Base-by-base conservation (phyloP, 345 rosid species). In the Eucalyptus erythrocorys region DNA sequence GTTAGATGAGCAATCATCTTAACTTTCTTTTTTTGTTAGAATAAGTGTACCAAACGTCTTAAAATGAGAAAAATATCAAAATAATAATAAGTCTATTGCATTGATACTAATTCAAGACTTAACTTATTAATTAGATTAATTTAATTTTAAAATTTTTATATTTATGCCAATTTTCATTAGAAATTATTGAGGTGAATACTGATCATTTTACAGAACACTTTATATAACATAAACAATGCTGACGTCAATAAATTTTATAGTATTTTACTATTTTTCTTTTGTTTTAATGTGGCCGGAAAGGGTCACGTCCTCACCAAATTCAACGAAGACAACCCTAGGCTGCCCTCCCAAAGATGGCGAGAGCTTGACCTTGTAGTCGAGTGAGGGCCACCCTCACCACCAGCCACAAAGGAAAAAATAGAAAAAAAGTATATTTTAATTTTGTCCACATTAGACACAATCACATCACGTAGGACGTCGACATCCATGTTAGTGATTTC, bases 161-260 rank as follows among this genome's bases (percentile, higher is more conserved):
- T 55, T 2, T 0, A 0, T 55, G 0, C 1, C 3, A 55, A 2
- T 55, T 55, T 55, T 55, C 30, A 0, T 24, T 55, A 0, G 3
- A 55, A 24, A 55, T 55, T 55, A 26, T 0, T 2, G 0, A 55
- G 1, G 0, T 24, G 2, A 1, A 55, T 55, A 6, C 3, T 4
- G 0, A 0, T 1, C 61, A 55, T 55, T 24, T 55, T 55, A 6
- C 3, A 2, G 0, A 0, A 0, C 61, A 55, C 24, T 24, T 55
- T 55, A 55, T 22, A 55, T 55, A 1, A 9, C 5, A 55, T 8
- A 10, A 22, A 0, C 1, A 0, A 1, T 0, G 5, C 0, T 10
- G 1, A 10, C 0, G 0, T 55, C 27, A 10, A 55, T 3, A 24
- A 55, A 55, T 55, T 55, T 55, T 24, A 0, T 22, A 55, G 0